phyloP scores from a whole-genome alignment of 176 grass and related monocot genomes.

The Triticum urartu region DNA sequence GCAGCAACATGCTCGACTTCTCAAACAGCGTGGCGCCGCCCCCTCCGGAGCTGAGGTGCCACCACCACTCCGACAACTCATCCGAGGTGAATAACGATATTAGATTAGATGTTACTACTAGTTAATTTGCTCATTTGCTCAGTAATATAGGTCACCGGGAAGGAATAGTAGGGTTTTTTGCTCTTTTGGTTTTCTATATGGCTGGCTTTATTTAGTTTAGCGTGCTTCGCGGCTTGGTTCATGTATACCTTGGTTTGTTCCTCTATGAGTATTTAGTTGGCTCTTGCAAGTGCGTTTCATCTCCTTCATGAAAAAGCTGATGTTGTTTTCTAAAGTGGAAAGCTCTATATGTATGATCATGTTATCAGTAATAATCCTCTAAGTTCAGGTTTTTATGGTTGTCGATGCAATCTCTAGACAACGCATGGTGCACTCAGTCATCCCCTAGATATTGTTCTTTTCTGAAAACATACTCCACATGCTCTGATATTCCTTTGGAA shows the following conservation, averaged over 20 bases:
- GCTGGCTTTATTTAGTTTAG: background rate
- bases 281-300: background rate
- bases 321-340: conserved; percentile 13
- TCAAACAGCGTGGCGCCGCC: conserved; percentile 40
- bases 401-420: conserved; percentile 48
- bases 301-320: conserved; percentile 11
- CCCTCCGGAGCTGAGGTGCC: conserved; percentile 46
- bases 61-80: conserved; percentile 67
- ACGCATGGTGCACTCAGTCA: conserved; percentile 27
- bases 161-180: background rate
- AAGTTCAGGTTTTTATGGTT: conserved; percentile 29
- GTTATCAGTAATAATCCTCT: conserved; percentile 12
- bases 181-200: background rate
- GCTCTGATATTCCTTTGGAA: conserved; percentile 29
- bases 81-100: conserved; percentile 63
- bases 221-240: background rate
- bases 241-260: background rate
- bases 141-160: background rate
- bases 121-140: background rate
- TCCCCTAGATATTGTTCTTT: conserved; percentile 34
- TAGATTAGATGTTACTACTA: background rate
- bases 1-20: conserved; percentile 92
- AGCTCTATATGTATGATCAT: conserved; percentile 30
- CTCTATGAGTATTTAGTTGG: background rate
- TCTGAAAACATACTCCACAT: conserved; percentile 32